Conservation (phyloP, 129 eudicot species). For the Daucus carota region DH1_v3.0 NC_030384.2:39093501-39094000, state of each 20-base stretch:
- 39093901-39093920: neutral
- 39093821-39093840: constrained; percentile 3
- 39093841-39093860: neutral
- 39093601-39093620: neutral
- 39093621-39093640: neutral
- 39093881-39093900: neutral
- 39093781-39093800: too few species aligned
- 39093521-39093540: too few species aligned
- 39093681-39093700: neutral
- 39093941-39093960: neutral
- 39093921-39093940: neutral
- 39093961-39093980: neutral
- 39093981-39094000: constrained; percentile 15
- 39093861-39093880: neutral
- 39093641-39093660: neutral
- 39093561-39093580: neutral
- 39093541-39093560: neutral
- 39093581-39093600: neutral
- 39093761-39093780: neutral
- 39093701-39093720: neutral
- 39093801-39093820: too few species aligned
- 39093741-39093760: neutral
- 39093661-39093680: neutral
- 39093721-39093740: neutral
- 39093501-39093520: too few species aligned